phyloP scores from a whole-genome alignment of 176 grass and related monocot genomes.

The Carex pumila region DNA sequence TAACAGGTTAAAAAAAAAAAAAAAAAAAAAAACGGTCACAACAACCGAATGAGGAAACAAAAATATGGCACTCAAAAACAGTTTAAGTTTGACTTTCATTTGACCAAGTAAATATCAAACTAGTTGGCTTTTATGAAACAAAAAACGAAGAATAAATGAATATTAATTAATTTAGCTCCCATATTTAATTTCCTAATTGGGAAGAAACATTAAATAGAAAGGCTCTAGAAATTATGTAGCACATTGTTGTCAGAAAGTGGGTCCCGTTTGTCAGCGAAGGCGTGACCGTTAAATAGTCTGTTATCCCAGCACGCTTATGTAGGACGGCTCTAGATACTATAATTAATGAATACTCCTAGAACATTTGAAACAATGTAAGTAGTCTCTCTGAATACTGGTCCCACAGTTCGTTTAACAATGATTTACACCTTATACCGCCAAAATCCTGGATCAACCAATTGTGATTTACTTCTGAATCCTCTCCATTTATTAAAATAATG shows the following conservation, averaged over 20 bases:
- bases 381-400: not conserved
- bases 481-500: not conserved
- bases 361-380: not conserved
- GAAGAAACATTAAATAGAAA: not conserved
- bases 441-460: conserved; percentile 13
- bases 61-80: not conserved
- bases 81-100: not conserved
- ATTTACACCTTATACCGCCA: not conserved
- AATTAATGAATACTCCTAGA: not conserved
- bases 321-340: not conserved
- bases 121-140: not conserved
- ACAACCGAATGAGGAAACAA: not conserved
- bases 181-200: not conserved
- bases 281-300: not conserved
- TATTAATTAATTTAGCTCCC: not conserved
- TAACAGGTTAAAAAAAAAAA: too few relatives aligned
- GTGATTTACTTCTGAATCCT: not conserved
- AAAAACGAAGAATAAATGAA: not conserved
- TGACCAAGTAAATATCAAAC: not conserved
- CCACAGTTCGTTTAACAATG: not conserved
- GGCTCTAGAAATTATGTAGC: not conserved
- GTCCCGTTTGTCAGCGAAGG: not conserved
- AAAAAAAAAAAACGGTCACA: too few relatives aligned
- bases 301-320: not conserved
- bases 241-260: not conserved